These are phyloP conservation scores for Aspergillus terreus DNA, from an alignment of 2,329 filamentous ascomycete genomes.

Conservation along the genomic window DNA sequence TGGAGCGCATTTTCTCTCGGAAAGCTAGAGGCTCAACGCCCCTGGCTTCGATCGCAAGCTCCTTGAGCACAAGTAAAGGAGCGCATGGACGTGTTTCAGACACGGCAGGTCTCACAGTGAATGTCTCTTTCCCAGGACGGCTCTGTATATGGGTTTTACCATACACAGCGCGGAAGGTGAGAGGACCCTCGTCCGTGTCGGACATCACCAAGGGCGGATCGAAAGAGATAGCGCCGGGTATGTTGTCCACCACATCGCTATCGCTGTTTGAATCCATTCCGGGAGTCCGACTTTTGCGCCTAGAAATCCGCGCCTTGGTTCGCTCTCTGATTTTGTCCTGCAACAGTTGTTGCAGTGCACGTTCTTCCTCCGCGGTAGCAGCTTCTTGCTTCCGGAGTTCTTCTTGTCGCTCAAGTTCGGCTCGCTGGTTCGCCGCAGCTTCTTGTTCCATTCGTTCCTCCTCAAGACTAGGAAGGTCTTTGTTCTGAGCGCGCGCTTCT, in stretches of 20 bases:
- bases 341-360: conserved; percentile 35
- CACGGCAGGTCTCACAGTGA: conserved; percentile 68
- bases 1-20: conserved; percentile 70
- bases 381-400: conserved; percentile 41
- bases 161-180: conserved; percentile 68
- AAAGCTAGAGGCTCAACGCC: conserved; percentile 60
- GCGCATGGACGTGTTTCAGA: conserved; percentile 53
- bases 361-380: conserved; percentile 39
- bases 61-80: conserved; percentile 68
- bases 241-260: conserved; percentile 29
- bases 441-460: conserved; percentile 84
- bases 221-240: conserved; percentile 38
- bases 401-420: conserved; percentile 50
- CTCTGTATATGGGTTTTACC: conserved; percentile 64
- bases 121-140: conserved; percentile 60
- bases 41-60: conserved; percentile 58
- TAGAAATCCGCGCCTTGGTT: conserved; percentile 34
- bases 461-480: conserved; percentile 77
- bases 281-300: conserved; percentile 37
- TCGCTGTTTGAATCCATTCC: conserved; percentile 27
- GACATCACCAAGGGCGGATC: conserved; percentile 51
- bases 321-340: conserved; percentile 39
- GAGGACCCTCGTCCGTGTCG: conserved; percentile 59
- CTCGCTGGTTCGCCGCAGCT: conserved; percentile 59
- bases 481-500: conserved; percentile 67